Percentiles rank a stretch among this genome's conserved stretches.
These are phyloP conservation scores for Urochloa ruziziensis DNA, from an alignment of 176 grass and related monocot species.

Conservation along the genomic window DNA sequence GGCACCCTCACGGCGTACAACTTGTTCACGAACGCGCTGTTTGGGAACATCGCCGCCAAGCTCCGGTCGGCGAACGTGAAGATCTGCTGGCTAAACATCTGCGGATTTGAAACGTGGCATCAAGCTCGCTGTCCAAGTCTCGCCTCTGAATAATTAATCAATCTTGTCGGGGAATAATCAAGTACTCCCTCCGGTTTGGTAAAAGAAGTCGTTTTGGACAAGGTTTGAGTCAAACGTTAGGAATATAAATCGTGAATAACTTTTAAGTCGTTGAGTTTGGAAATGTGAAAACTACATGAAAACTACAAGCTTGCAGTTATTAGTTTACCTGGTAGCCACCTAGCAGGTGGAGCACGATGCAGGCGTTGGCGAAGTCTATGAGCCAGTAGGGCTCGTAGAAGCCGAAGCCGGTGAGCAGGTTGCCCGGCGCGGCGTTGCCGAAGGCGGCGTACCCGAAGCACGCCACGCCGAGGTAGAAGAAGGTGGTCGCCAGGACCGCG, in stretches of 20 bases:
- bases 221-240: too few relatives aligned
- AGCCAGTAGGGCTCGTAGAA: conserved; percentile 83
- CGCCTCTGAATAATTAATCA: background rate
- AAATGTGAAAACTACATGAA: too few relatives aligned
- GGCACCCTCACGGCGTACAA: conserved; percentile 47
- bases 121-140: background rate
- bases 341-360: conserved; percentile 56
- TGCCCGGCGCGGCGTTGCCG: conserved; percentile 57
- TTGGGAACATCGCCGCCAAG: conserved; percentile 31
- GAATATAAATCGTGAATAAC: too few relatives aligned
- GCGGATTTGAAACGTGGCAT: background rate
- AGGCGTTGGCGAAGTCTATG: conserved; percentile 72
- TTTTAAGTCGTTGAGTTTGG: too few relatives aligned
- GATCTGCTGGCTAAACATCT: conserved; percentile 64
- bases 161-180: too few relatives aligned
- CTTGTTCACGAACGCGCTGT: conserved; percentile 54
- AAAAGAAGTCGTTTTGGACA: too few relatives aligned
- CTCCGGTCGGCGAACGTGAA: conserved; percentile 50
- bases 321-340: conserved; percentile 58
- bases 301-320: background rate
- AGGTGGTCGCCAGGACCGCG: conserved; percentile 40
- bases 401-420: conserved; percentile 77
- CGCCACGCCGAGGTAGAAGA: conserved; percentile 65
- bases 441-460: conserved; percentile 78
- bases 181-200: too few relatives aligned